phyloP scores from a whole-genome alignment of 129 eudicot genomes.

The Cynara cardunculus region DNA sequence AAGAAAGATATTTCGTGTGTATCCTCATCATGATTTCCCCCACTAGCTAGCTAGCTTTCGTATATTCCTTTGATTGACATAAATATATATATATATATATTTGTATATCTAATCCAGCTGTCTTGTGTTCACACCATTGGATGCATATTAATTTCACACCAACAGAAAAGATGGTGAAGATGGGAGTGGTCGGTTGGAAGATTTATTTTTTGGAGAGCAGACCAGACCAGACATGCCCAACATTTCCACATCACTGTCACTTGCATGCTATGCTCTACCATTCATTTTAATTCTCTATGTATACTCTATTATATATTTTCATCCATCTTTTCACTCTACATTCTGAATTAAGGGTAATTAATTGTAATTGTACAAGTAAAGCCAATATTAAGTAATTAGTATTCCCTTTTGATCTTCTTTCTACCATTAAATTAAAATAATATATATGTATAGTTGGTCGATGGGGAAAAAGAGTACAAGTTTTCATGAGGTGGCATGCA shows the following conservation, averaged over 20 bases:
- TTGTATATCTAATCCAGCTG: not conserved
- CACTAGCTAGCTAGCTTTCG: slow-evolving; percentile 41
- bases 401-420: not conserved
- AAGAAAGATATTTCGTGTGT: slow-evolving; percentile 27
- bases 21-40: slow-evolving; percentile 55
- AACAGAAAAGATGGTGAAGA: not conserved
- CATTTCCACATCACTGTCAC: slow-evolving; percentile 17
- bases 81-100: not conserved
- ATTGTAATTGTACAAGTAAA: not conserved
- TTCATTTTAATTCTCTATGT: not conserved
- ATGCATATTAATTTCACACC: not conserved
- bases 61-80: not conserved
- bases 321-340: not conserved
- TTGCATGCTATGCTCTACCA: not conserved
- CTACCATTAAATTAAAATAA: not conserved
- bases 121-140: slow-evolving; percentile 25
- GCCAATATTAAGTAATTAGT: not conserved
- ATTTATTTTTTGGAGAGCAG: slow-evolving; percentile 14
- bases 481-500: not conserved
- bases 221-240: slow-evolving; percentile 6
- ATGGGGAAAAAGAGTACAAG: not conserved
- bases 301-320: not conserved
- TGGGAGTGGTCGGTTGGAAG: slow-evolving; percentile 9
- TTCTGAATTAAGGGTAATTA: not conserved
- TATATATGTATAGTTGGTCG: too few species aligned